phyloP scores from a whole-genome alignment of 176 grass and related monocot species.

The Oryza australiensis region DNA sequence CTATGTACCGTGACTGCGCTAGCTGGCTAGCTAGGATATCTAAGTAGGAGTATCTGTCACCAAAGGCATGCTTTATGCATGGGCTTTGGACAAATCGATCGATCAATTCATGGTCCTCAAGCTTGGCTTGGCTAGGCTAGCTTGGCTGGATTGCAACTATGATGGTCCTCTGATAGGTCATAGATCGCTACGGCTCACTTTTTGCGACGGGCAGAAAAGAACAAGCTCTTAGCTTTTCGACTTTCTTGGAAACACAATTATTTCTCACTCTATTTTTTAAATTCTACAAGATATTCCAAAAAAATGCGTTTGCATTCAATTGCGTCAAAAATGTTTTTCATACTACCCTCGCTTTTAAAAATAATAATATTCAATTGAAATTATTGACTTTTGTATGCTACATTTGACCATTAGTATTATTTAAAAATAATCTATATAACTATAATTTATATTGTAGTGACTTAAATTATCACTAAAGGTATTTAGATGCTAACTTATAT shows the following conservation, averaged over 20 bases:
- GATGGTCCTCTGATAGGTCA: neutral
- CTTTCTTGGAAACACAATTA: neutral
- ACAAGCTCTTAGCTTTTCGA: neutral
- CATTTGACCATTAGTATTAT: too few species aligned
- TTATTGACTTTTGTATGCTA: too few species aligned
- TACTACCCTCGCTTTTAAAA: too few species aligned
- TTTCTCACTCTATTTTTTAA: neutral
- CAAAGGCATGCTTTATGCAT: neutral
- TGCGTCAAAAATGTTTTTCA: too few species aligned
- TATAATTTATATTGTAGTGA: too few species aligned
- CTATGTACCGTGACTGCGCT: neutral
- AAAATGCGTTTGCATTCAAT: too few species aligned
- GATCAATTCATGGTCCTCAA: neutral
- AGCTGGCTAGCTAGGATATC: neutral
- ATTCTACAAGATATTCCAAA: too few species aligned
- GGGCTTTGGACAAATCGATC: neutral
- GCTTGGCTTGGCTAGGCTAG: neutral
- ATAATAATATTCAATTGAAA: too few species aligned
- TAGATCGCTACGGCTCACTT: constrained; percentile 13
- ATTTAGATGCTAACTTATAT: too few species aligned
- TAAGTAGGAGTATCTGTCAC: neutral
- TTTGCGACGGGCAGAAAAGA: constrained; percentile 35
- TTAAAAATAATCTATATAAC: too few species aligned
- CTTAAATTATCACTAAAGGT: too few species aligned
- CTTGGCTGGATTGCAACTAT: neutral